A percentile compares a stretch with the other conserved stretches of the same genome.
Conservation (phyloP, 768 basidiomycete genomes). For the Russula dissimulans region DNA sequence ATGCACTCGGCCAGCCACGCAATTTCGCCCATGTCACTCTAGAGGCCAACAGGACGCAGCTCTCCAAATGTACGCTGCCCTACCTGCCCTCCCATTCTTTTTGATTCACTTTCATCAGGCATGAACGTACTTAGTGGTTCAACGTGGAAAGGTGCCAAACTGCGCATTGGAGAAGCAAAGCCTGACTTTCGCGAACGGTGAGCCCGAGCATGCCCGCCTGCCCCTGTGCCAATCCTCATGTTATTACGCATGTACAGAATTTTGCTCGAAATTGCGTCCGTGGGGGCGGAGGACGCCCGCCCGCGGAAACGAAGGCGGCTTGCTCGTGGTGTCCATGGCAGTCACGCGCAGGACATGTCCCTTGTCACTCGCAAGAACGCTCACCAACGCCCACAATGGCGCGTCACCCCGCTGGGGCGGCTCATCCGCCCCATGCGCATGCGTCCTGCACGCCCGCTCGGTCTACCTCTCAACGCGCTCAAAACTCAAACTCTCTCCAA, state of each 20-base stretch:
- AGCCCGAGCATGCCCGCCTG: conserved; percentile 5
- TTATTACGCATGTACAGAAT: conserved; percentile 24
- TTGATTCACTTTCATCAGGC: conserved; percentile 33
- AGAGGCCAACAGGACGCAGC: conserved; percentile 47
- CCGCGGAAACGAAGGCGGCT: conserved; percentile 37
- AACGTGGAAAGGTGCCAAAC: conserved; percentile 81
- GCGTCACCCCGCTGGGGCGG: conserved; percentile 54
- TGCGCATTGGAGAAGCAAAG: conserved; percentile 77
- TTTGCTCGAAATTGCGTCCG: conserved; percentile 29
- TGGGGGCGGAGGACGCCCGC: conserved; percentile 24
- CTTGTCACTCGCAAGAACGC: conserved; percentile 52
- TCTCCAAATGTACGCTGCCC: conserved; percentile 50
- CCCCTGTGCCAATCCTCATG: conserved; percentile 2
- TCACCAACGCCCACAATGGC: conserved; percentile 50
- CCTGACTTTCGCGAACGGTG: conserved; percentile 62
- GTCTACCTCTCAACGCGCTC: conserved; percentile 2
- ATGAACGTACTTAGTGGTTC: conserved; percentile 70
- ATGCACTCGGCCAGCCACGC: conserved; percentile 56
- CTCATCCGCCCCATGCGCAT: conserved; percentile 59
- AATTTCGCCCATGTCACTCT: conserved; percentile 71
- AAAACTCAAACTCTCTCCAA: conserved; percentile 20
- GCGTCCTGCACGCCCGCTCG: conserved; percentile 56
- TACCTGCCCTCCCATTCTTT: neutral
- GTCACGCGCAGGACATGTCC: conserved; percentile 54
- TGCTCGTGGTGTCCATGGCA: conserved; percentile 30